These are phyloP conservation scores for Wickerhamomyces silvicola DNA, from an alignment of 805 yeast species.

Conservation along the genomic window DNA sequence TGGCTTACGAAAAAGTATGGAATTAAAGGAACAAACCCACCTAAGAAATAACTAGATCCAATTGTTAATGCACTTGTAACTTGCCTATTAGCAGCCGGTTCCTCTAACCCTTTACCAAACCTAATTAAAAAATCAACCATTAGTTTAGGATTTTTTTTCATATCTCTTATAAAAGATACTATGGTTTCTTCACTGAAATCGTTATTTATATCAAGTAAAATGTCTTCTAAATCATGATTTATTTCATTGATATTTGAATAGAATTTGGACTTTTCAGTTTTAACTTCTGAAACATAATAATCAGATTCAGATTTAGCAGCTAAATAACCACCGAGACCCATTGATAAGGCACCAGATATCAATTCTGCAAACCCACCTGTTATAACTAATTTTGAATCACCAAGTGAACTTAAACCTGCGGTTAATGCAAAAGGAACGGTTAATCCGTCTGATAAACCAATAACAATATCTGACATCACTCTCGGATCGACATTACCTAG, in stretches of 20 bases:
- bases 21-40: conserved; percentile 85
- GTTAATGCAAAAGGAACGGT: conserved; percentile 99
- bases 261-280: conserved; percentile 60
- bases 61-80: conserved; percentile 83
- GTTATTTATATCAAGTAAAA: conserved; percentile 60
- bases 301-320: conserved; percentile 90
- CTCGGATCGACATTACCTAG: conserved; percentile 73
- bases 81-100: conserved; percentile 91
- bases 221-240: conserved; percentile 76
- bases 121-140: conserved; percentile 84
- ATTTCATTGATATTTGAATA: conserved; percentile 59
- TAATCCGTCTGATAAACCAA: conserved; percentile 91
- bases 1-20: conserved; percentile 82
- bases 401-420: conserved; percentile 89
- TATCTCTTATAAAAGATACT: conserved; percentile 64
- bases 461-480: conserved; percentile 87
- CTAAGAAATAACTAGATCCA: conserved; percentile 82
- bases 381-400: conserved; percentile 83
- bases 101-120: conserved; percentile 89
- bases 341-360: conserved; percentile 92
- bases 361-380: conserved; percentile 98
- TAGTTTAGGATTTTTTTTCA: conserved; percentile 68
- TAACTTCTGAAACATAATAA: conserved; percentile 65
- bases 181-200: conserved; percentile 63
- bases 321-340: conserved; percentile 95